Percentiles rank a stretch among this genome's conserved stretches.
Conservation (phyloP, 2,329 filamentous ascomycete species). For the Lachnellula hyalina region DNA sequence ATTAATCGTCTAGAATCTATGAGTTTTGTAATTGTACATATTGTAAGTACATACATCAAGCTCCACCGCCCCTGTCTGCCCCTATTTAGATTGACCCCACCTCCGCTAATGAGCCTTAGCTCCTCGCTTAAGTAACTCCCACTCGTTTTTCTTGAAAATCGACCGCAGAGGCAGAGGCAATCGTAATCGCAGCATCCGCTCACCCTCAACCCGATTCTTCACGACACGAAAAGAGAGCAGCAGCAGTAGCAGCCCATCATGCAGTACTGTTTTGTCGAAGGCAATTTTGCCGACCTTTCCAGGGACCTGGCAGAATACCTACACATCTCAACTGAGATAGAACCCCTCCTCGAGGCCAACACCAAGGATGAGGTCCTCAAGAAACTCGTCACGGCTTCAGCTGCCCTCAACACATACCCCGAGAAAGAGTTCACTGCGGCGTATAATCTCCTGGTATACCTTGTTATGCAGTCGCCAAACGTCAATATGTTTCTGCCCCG, state of each 20-base stretch:
- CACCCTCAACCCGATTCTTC: background rate
- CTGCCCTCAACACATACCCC: slow-evolving; percentile 73
- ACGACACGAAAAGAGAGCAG: slow-evolving; percentile 14
- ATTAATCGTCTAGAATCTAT: background rate
- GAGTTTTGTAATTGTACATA: background rate
- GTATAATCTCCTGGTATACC: slow-evolving; percentile 94
- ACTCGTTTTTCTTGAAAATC: too few species aligned
- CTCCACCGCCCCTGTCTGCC: too few species aligned
- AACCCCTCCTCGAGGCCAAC: slow-evolving; percentile 65
- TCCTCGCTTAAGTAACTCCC: too few species aligned
- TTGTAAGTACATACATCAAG: too few species aligned
- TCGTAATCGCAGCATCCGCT: too few species aligned
- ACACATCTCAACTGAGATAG: slow-evolving; percentile 65
- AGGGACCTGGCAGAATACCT: slow-evolving; percentile 94
- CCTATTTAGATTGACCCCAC: too few species aligned
- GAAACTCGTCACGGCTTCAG: slow-evolving; percentile 78
- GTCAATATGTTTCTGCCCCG: slow-evolving; percentile 79
- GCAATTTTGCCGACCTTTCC: slow-evolving; percentile 85
- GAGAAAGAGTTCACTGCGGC: slow-evolving; percentile 96
- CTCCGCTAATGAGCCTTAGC: too few species aligned
- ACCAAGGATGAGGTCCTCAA: slow-evolving; percentile 80
- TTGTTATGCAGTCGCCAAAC: slow-evolving; percentile 80
- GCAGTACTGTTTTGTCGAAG: slow-evolving; percentile 71
- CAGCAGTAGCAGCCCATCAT: slow-evolving; percentile 5
- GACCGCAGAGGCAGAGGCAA: too few species aligned